These are phyloP conservation scores for Meira miltonrushii DNA, from an alignment of 1,284 basidiomycete species.

Conservation along the genomic window DNA sequence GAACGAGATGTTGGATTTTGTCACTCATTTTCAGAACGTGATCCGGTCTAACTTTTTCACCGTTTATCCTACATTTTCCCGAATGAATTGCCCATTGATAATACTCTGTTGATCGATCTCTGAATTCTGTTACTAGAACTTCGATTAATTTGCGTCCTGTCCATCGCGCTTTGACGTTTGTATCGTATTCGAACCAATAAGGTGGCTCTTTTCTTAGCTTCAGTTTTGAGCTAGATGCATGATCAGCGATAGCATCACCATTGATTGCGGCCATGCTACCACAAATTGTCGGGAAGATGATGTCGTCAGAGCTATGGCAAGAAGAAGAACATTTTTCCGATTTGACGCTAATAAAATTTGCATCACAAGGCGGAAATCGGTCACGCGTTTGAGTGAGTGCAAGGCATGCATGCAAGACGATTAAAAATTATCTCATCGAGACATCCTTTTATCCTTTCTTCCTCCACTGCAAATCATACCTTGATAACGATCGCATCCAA, in stretches of 20 bases:
- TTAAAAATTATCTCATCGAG: too few species aligned
- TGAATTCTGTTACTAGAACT: slow-evolving; percentile 53
- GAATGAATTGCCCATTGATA: slow-evolving; percentile 66
- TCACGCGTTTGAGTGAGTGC: too few species aligned
- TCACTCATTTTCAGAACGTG: slow-evolving; percentile 81
- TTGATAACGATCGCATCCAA: slow-evolving; percentile 1
- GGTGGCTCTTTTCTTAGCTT: slow-evolving; percentile 2
- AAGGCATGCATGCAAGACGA: too few species aligned
- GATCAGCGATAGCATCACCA: too few species aligned
- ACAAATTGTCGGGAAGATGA: too few species aligned
- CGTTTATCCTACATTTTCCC: slow-evolving; percentile 92
- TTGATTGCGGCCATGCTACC: too few species aligned
- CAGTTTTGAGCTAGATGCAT: background rate
- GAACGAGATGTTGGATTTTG: slow-evolving; percentile 80
- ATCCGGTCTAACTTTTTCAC: slow-evolving; percentile 70
- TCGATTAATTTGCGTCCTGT: slow-evolving; percentile 68
- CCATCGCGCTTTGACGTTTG: slow-evolving; percentile 88
- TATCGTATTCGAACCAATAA: slow-evolving; percentile 60
- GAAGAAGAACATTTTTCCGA: too few species aligned
- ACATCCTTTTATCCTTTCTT: too few species aligned
- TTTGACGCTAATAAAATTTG: too few species aligned
- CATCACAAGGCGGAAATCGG: too few species aligned
- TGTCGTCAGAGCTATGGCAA: too few species aligned
- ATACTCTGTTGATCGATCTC: slow-evolving; percentile 54
- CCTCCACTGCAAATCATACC: too few species aligned